These are phyloP conservation scores for Coccomyxa sp. DNA, from an alignment of 139 green algal genomes.

Conservation along the genomic window DNA sequence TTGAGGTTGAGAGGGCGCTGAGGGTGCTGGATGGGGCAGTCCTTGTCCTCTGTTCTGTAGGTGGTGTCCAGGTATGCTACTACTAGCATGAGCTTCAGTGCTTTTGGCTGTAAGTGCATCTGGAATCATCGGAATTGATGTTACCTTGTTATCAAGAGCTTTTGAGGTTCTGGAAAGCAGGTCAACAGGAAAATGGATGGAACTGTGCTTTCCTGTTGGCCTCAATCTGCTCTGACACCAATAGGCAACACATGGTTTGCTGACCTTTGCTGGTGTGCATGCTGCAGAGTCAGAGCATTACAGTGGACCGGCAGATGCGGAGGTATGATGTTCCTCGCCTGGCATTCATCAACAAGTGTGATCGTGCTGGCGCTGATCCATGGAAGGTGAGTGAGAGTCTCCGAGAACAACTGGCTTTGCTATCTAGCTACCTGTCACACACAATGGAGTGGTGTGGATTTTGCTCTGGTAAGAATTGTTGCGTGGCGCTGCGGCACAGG, in stretches of 20 bases:
- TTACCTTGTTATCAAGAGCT: neutral
- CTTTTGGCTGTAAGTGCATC: neutral
- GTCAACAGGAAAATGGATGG: too few species aligned
- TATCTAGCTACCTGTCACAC: neutral
- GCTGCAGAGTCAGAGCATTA: slow-evolving; percentile 87
- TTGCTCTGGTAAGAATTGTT: neutral
- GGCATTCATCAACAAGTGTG: slow-evolving; percentile 94
- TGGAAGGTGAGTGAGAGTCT: neutral
- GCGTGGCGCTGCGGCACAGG: slow-evolving; percentile 13
- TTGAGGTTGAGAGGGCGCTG: slow-evolving; percentile 96
- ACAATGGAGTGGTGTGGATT: neutral
- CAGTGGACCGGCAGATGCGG: slow-evolving; percentile 95
- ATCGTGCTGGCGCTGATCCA: slow-evolving; percentile 57
- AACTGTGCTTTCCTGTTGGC: too few species aligned
- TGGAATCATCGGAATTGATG: neutral
- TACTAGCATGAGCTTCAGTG: neutral
- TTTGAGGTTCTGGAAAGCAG: neutral
- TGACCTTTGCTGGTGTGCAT: slow-evolving; percentile 70
- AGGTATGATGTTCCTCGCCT: slow-evolving; percentile 89
- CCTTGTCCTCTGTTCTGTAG: slow-evolving; percentile 88
- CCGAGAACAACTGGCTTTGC: too few species aligned
- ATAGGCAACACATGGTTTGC: too few species aligned
- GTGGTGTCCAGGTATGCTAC: slow-evolving; percentile 34
- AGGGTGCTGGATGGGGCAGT: slow-evolving; percentile 95
- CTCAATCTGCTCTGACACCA: too few species aligned